These are phyloP conservation scores for Theobroma cacao DNA, from an alignment of 345 rosid genomes.

Conservation along the genomic window DNA sequence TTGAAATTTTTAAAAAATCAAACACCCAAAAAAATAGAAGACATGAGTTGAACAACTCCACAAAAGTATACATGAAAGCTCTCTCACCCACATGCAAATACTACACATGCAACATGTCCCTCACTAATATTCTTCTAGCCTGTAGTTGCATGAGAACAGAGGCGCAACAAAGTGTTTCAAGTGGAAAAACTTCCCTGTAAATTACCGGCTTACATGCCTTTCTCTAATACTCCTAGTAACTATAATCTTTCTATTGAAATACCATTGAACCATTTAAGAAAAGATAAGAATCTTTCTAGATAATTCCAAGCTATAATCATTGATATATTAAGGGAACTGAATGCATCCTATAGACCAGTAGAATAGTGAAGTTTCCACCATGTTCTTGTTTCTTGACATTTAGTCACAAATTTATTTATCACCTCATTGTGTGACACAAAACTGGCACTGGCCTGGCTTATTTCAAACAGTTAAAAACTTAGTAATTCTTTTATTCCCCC, in stretches of 20 bases:
- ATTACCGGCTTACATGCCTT: background rate
- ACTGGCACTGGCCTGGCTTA: background rate
- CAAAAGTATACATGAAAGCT: background rate
- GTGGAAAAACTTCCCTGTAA: background rate
- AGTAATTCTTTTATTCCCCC: background rate
- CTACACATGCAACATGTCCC: background rate
- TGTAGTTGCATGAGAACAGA: background rate
- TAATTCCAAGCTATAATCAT: background rate
- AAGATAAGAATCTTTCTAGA: background rate
- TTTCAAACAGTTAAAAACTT: background rate
- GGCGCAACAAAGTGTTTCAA: background rate
- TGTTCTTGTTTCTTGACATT: background rate
- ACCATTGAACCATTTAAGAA: background rate
- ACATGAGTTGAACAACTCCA: conserved; percentile 5
- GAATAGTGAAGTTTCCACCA: background rate
- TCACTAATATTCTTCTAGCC: background rate
- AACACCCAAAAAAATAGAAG: background rate
- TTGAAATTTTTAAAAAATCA: conserved; percentile 4
- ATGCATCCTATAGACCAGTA: background rate
- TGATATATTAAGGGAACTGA: background rate
- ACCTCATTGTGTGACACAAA: background rate
- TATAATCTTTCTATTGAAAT: background rate
- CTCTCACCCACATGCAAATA: background rate
- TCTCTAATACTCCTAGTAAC: background rate
- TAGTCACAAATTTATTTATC: background rate